phyloP scores from a whole-genome alignment of 805 yeast genomes.

The Candida verbasci region DNA sequence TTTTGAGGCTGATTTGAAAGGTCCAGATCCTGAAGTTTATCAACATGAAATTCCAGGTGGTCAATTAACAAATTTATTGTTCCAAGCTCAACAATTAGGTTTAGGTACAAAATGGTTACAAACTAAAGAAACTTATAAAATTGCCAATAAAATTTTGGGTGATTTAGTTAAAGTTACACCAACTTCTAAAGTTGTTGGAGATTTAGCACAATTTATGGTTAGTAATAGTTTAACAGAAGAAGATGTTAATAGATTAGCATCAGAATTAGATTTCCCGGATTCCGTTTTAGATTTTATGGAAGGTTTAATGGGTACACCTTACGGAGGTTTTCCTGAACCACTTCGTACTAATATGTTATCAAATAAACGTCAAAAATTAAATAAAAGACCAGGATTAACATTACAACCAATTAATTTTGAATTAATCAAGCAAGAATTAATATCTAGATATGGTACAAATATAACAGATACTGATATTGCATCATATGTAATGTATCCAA shows the following conservation, averaged over 20 bases:
- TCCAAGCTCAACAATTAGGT: constrained; percentile 99
- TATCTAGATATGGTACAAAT: constrained; percentile 60
- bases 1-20: constrained; percentile 97
- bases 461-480: constrained; percentile 89
- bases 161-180: constrained; percentile 99
- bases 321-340: constrained; percentile 99
- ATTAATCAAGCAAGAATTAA: constrained; percentile 67
- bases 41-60: constrained; percentile 99
- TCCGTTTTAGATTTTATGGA: constrained; percentile 97
- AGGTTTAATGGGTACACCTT: constrained; percentile 99
- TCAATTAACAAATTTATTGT: constrained; percentile 92
- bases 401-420: constrained; percentile 80
- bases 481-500: constrained; percentile 95
- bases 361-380: constrained; percentile 89
- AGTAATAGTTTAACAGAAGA: constrained; percentile 82
- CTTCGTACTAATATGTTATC: constrained; percentile 85
- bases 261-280: constrained; percentile 95
- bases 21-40: constrained; percentile 99
- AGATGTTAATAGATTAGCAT: constrained; percentile 85
- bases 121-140: constrained; percentile 90
- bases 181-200: constrained; percentile 99
- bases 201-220: constrained; percentile 99
- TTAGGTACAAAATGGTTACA: constrained; percentile 95
- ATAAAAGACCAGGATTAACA: constrained; percentile 87
- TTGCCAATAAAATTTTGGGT: constrained; percentile 87